Base-by-base conservation (phyloP, 306 rosid species). In the Lathyrus sativus region DNA sequence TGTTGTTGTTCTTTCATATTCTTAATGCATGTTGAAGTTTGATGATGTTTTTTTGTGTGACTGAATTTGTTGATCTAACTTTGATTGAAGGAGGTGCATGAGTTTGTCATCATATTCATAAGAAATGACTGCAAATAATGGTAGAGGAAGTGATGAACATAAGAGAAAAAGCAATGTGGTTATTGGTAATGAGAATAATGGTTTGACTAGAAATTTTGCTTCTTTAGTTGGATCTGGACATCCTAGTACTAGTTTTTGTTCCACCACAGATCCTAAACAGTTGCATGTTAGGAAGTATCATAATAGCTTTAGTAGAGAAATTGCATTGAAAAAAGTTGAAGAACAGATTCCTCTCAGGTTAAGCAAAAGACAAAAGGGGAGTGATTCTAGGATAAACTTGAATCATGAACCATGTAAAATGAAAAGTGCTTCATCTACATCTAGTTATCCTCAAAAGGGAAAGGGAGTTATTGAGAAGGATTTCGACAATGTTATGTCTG, bases 361-460 rank as follows among this genome's bases (percentile, higher is more conserved):
- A 24, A 78, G 79, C 63, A 75, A 81, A 60, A 80, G 81, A 74
- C 77, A 58, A 7, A 54, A 42, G 56, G 82, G 76, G 53, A 62
- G 56, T 76, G 75, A 15, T 65, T 67, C 75, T 28, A 55, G 61
- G 26, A 74, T 68, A 70, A 68, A 71, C 12, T 51, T 35, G 14
- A 73, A 56, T 75, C 62, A 74, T 51, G 76, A 68, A 7, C 19
- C 77, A 2, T 67, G 74, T 22, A 54, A 3, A 13, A 70, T 46
- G 58, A 72, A 76, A 69, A 80, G 75, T 26, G 42, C 76, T 67
- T 60, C 67, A 41, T 73, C 83, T 28, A 70, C 67, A 11, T 67
- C 74, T 77, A 69, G 73, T 66, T 69, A 72, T 67, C 71, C 82
- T 53, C 88, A 72, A 10, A 82, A 84, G 79, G 89, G 85, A 54